Base-by-base conservation (phyloP, 345 rosid species). In the Populus euphratica region DNA sequence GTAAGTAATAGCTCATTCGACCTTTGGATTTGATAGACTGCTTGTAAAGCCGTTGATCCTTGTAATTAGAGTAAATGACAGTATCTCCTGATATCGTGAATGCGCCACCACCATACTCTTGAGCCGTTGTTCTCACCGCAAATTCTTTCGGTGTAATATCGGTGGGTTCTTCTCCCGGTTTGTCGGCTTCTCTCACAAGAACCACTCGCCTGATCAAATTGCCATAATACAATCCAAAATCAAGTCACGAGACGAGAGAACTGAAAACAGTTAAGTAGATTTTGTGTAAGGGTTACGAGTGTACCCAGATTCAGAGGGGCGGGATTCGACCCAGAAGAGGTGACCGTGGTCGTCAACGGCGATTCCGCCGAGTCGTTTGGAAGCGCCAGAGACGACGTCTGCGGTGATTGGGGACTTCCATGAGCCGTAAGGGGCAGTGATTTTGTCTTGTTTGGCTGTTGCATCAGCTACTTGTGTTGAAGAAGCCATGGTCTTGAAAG, bases 81-180 rank as follows among this genome's bases (percentile, higher is more conserved):
- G 83, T 72, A 27, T 91, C 91, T 50, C 85, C 88, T 5, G 78
- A 90, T 76, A 91, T 79, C 52, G 80, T 73, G 73, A 95, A 95
- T 5, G 94, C 99, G 67, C 99, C 99, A 70, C 99, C 98, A n/a
- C 98, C 99, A 25, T 91, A 92, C 73, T 95, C 98, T 86, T 93
- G 99, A 20, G 94, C 88, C 23, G 91, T 54, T 9, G 97, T 89
- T 81, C 99, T 86, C 50, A 95, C 99, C 4, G 85, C 82, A 76
- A 87, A 91, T 39, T 93, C 98, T 74, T 90, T 89, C 1, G 97
- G 99, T 3, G 97, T 95, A n/a, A 95, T 73, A 73, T 93, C 97
- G 12, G 59, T 68, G 2, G 91, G 83, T 80, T 84, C 88, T 11
- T 85, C 93, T 66, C 91, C 98, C 23, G 84, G 76, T 72, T 83